These are phyloP conservation scores for Rhodomyrtus psidioides DNA, from an alignment of 441 rosid species.

Conservation along the genomic window DNA sequence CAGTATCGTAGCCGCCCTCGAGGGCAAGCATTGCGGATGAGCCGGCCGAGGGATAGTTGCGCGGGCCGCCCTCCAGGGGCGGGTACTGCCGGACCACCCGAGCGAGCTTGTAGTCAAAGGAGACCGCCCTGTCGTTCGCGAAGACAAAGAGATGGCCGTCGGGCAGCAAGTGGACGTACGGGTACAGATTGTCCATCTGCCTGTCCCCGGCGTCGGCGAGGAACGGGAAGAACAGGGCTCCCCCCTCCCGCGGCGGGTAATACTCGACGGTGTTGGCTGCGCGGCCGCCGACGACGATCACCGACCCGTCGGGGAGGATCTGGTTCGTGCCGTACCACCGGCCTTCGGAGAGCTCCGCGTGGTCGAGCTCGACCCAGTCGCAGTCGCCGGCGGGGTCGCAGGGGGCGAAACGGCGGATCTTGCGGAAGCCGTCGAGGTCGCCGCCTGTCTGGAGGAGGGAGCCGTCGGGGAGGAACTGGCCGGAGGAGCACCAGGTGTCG, in stretches of 20 bases:
- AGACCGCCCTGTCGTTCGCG: slow-evolving; percentile 51
- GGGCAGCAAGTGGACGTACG: slow-evolving; percentile 62
- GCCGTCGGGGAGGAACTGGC: slow-evolving; percentile 62
- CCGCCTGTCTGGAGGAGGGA: slow-evolving; percentile 61
- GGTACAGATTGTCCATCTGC: slow-evolving; percentile 64
- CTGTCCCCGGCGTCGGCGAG: slow-evolving; percentile 42
- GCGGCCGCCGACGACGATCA: slow-evolving; percentile 55
- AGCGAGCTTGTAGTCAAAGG: slow-evolving; percentile 34
- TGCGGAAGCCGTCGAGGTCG: slow-evolving; percentile 37
- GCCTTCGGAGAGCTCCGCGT: slow-evolving; percentile 30
- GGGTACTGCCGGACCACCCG: slow-evolving; percentile 36
- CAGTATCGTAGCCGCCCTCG: slow-evolving; percentile 33
- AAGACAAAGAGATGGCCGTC: slow-evolving; percentile 53
- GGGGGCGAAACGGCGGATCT: slow-evolving; percentile 47
- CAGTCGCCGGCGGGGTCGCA: slow-evolving; percentile 33
- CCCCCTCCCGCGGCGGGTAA: slow-evolving; percentile 37
- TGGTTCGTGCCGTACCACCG: slow-evolving; percentile 63
- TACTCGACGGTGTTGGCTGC: slow-evolving; percentile 53
- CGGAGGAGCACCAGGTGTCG: slow-evolving; percentile 80
- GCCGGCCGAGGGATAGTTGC: slow-evolving; percentile 66
- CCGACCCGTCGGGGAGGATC: slow-evolving; percentile 57
- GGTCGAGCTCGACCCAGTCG: slow-evolving; percentile 55
- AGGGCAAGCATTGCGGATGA: slow-evolving; percentile 58
- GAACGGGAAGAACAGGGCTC: slow-evolving; percentile 43
- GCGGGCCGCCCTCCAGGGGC: slow-evolving; percentile 46